Base-by-base conservation (phyloP, 2,329 filamentous ascomycete genomes). In the Decorospora gaudefroyi region DNA sequence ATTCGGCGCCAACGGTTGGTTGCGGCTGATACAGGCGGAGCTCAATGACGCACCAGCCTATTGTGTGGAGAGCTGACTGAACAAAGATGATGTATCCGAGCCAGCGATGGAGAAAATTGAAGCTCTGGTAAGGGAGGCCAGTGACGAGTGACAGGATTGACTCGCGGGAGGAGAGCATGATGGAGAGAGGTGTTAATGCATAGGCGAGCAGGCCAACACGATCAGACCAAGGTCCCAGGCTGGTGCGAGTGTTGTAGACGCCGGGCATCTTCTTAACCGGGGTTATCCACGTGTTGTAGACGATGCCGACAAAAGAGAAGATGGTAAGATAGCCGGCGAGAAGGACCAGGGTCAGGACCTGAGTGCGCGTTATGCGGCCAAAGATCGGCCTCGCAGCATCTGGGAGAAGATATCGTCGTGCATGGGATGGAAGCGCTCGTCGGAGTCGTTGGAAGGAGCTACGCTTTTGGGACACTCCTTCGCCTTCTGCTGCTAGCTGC, bases 181-280 rank as follows among this genome's bases (percentile, higher is more conserved):
- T 71, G 0, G 84, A 84, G 0, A 90, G 74, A 0, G 87, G 87
- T 0, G 86, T 89, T 7, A 90, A 76, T 0, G 86, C 87, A 57
- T 87, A 90, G 1, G 87, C 86, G 0, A 90, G 67, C 2, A 84
- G 77, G 6, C 87, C 87, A 3, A 90, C 65, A 11, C 87, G 80
- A 62, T 90, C 83, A 0, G 82, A 76, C 74, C 81, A 90, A 0
- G 84, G 81, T 0, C 86, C 86, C 0, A 90, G 72, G 3, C 79
- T 78, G 4, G 78, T 81, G 6, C 87, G 79, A 0, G 78, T 88
- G 65, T 86, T 88, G 70, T 80, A 77, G 1, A 83, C 62, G 19
- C 74, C 74, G 0, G 77, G 76, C 13, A 41, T 37, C 10, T 74
- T 74, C 62, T 82, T 81, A 37, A 88, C 78, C 0, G 87, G 87